Base-by-base conservation (phyloP, 2,329 filamentous ascomycete species). In the Hyphodiscus sp. region DNA sequence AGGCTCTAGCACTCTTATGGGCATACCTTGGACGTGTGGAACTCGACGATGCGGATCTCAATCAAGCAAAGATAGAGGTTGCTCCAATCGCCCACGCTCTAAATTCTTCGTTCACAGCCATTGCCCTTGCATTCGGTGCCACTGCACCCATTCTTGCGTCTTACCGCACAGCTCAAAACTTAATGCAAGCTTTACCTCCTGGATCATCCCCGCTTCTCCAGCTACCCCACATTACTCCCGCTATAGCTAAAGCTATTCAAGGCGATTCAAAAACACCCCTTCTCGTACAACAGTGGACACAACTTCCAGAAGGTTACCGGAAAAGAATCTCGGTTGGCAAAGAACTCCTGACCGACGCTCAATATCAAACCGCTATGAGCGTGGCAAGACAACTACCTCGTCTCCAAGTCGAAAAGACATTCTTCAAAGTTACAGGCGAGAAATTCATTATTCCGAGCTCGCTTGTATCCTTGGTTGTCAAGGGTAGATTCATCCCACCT, bases 341-440 rank as follows among this genome's bases (percentile, higher is more conserved):
- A 53, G 78, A 76, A 42, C 83, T 92, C 42, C 74, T 99, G 41
- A 85, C 80, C 4, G 85, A 90, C 61, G 72, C 81, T 56, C 83
- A 96, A 69, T 96, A 96, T 72, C 76, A 82, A 59, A 80, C 85
- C 43, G 87, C 87, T 41, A 77, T 96, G 56, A 73, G 73, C 46
- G 86, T 96, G 29, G 91, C 91, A 26, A 83, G 83, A 63, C 89
- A 96, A 71, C 78, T 99, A 26, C 94, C 94, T 1, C 81, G 83
- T 59, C 78, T 99, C 52, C 81, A 87, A 54, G 83, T 99, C 11
- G 89, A 90, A 66, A 95, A 91, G 74, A 89, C 91, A 8, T 99
- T 96, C 73, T 99, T 99, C 83, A 99, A 99, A 77, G 95, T 99
- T 45, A 86, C 90, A 50, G 94, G 94, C 67, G 95, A 99, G 73